Evolutionary conservation across 257 asterid species (phyloP), one percentile per base, ranked within the genome.

Genomic region (Nicotiana benthamiana): DNA sequence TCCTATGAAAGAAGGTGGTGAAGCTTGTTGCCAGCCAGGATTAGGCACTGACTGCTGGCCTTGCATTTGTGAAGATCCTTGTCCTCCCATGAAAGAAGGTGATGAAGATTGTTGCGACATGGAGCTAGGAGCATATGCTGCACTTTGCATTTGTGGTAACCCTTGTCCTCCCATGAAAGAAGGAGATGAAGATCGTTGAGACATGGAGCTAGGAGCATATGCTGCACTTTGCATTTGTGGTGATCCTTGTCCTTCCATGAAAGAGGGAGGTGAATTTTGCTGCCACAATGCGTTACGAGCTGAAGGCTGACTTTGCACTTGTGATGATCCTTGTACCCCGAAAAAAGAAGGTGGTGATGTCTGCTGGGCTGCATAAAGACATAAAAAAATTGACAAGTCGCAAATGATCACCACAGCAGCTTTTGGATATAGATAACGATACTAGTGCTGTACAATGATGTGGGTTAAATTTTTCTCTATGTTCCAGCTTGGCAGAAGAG

Each of bases 21-120:
- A 40, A 68, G 77, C 28, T 17, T 57, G 80, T 70, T 32, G 65
- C 32, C 51, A 57, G 3, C 7, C 28, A 54, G 63, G 80, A 18
- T 32, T 11, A 72, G 75, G 40, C 6, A 10, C 28, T 6, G 82
- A 79, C 83, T 75, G 56, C 65, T 81, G 86, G 24, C 89, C 90
- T 16, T 89, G 92, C 46, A 66, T 24, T 8, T 83, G 90, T 13
- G 82, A 77, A 3, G 56, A 43, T 77, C 46, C 79, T 57, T 75
- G 77, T 24, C 82, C 53, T 66, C 64, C 59, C 78, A 57, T 6
- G 67, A 16, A 4, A 61, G 79, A 2, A 56, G 82, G 27, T 0
- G 81, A 26, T 57, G 81, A 68, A 68, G 56, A 9, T 20, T 65
- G 79, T 60, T 43, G 75, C 54, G 53, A 75, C 11, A 13, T 59